Conservation (phyloP, 805 yeast species). For the Zygoascus ofunaensis region DNA sequence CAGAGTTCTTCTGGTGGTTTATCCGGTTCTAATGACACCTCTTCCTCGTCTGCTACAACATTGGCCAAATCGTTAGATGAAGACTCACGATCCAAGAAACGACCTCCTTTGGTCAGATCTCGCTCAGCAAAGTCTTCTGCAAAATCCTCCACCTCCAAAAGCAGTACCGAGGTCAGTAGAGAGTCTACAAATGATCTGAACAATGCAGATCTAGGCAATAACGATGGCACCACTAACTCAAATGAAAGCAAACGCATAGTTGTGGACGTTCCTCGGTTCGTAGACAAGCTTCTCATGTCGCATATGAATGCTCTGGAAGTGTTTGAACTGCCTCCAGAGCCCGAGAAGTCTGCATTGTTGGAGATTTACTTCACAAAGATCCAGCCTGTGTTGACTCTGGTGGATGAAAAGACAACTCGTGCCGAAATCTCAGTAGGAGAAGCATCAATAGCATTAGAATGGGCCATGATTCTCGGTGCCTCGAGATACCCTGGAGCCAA, state of each 20-base stretch:
- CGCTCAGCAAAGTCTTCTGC: too few relatives aligned
- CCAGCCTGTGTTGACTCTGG: conserved; percentile 34
- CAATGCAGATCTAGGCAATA: too few relatives aligned
- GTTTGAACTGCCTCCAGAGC: conserved; percentile 26
- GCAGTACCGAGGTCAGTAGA: too few relatives aligned
- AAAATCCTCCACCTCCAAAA: too few relatives aligned
- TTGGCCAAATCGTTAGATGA: too few relatives aligned
- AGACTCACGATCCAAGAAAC: too few relatives aligned
- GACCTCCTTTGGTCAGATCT: too few relatives aligned
- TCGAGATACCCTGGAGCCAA: conserved; percentile 28
- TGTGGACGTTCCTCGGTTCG: conserved; percentile 6
- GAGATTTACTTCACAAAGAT: conserved; percentile 32
- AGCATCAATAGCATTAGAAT: conserved; percentile 31
- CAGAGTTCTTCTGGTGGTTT: too few relatives aligned
- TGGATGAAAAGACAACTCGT: conserved; percentile 32
- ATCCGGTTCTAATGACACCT: too few relatives aligned
- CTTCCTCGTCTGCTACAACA: too few relatives aligned
- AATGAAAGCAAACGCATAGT: not conserved
- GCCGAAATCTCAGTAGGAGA: conserved; percentile 24
- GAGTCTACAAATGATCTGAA: too few relatives aligned
- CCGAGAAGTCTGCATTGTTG: conserved; percentile 23
- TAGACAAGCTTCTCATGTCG: conserved; percentile 9
- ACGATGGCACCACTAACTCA: too few relatives aligned
- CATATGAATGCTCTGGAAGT: conserved; percentile 25
- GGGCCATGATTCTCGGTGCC: conserved; percentile 33